A percentile compares a stretch with the other conserved stretches of the same genome.
phyloP scores from a whole-genome alignment of 345 rosid species.

The Cochlearia excelsa region DNA sequence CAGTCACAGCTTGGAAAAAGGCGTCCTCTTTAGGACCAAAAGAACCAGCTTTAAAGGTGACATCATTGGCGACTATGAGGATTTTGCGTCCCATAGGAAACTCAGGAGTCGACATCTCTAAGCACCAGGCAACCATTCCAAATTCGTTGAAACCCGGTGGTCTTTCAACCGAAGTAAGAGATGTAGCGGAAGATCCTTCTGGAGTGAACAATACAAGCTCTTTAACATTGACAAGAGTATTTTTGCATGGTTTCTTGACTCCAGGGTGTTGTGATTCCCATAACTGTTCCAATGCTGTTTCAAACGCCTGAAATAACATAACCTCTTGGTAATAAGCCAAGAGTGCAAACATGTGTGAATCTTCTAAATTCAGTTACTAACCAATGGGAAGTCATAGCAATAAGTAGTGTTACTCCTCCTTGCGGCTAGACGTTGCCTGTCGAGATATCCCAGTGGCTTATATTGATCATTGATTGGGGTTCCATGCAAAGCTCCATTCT shows the following conservation, averaged over 20 bases:
- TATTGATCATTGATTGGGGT: constrained; percentile 59
- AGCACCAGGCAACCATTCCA: constrained; percentile 98
- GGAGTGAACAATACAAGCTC: constrained; percentile 78
- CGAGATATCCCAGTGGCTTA: constrained; percentile 72
- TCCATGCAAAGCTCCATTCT: constrained; percentile 62
- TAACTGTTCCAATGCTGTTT: constrained; percentile 66
- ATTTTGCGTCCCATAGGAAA: constrained; percentile 90
- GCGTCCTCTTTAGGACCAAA: constrained; percentile 99
- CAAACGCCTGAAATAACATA: constrained; percentile 70
- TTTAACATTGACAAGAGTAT: constrained; percentile 47
- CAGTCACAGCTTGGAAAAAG: constrained; percentile 88
- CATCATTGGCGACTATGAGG: constrained; percentile 81
- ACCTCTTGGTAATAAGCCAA: not conserved
- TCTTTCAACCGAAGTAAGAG: constrained; percentile 60
- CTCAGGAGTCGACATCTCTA: constrained; percentile 92
- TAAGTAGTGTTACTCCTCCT: constrained; percentile 86
- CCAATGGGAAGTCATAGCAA: constrained; percentile 94
- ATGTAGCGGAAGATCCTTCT: constrained; percentile 52
- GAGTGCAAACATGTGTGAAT: not conserved
- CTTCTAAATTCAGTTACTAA: constrained; percentile 36
- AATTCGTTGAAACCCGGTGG: constrained; percentile 76
- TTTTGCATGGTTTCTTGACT: constrained; percentile 37
- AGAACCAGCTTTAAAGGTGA: constrained; percentile 96
- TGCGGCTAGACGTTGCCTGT: constrained; percentile 77
- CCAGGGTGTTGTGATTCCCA: constrained; percentile 70